Conservation (phyloP, 2,329 filamentous ascomycete species). For the Aspergillus novoparasiticus region DNA sequence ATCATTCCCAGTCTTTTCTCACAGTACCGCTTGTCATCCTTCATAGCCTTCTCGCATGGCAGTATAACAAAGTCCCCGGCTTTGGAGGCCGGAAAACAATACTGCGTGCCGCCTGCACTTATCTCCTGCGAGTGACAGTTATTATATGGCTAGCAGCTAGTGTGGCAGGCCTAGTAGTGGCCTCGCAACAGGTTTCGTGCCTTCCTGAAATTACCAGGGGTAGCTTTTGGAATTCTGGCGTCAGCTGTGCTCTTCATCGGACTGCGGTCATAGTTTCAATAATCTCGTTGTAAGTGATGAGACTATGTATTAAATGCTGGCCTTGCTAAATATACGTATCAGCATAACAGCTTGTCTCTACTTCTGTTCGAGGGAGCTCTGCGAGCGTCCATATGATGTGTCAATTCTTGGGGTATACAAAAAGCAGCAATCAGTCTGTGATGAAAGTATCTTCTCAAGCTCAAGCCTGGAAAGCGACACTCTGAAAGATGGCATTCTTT, state of each 20-base stretch:
- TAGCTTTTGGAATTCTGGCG: constrained; percentile 38
- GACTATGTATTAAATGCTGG: neutral
- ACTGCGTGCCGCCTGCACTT: constrained; percentile 37
- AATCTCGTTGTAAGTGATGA: constrained; percentile 36
- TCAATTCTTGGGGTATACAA: constrained; percentile 41
- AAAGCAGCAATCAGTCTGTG: constrained; percentile 21
- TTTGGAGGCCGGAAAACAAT: constrained; percentile 34
- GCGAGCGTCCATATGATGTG: constrained; percentile 40
- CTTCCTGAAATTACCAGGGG: constrained; percentile 27
- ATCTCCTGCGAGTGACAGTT: constrained; percentile 38
- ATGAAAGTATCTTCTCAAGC: constrained; percentile 35
- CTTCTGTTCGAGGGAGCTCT: constrained; percentile 42
- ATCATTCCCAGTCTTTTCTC: constrained; percentile 35
- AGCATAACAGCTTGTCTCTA: constrained; percentile 40
- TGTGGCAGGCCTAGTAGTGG: constrained; percentile 40
- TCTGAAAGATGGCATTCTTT: constrained; percentile 41
- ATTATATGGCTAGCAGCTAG: constrained; percentile 42
- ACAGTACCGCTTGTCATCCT: constrained; percentile 39
- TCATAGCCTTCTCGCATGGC: constrained; percentile 44
- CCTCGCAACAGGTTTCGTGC: constrained; percentile 39
- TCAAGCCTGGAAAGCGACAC: constrained; percentile 41
- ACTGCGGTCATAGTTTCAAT: constrained; percentile 37
- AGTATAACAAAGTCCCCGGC: constrained; percentile 36
- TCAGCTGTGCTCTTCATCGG: constrained; percentile 41
- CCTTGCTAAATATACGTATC: neutral